Conservation (phyloP, 176 grass and related monocot species). For the Olyra latifolia region DNA sequence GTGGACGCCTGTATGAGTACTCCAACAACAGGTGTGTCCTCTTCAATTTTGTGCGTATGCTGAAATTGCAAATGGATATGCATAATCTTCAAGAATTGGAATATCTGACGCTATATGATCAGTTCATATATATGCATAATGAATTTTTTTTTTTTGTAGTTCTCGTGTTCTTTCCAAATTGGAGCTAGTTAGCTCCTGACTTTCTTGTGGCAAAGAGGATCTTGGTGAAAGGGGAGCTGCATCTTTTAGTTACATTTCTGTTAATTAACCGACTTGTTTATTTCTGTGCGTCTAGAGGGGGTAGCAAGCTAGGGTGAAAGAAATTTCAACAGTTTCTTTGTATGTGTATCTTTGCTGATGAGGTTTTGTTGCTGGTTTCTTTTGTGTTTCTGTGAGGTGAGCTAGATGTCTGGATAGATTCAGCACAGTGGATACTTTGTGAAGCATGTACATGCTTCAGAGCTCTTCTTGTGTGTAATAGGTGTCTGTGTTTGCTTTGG, state of each 20-base stretch:
- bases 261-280: conserved; percentile 47
- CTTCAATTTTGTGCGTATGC: no score
- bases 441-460: conserved; percentile 41
- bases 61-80: not conserved
- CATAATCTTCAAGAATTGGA: not conserved
- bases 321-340: conserved; percentile 45
- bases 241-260: conserved; percentile 27
- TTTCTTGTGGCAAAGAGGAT: conserved; percentile 19
- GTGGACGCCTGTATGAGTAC: conserved; percentile 78
- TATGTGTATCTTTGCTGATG: not conserved
- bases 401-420: conserved; percentile 66
- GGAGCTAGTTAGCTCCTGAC: conserved; percentile 25
- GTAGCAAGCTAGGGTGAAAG: conserved; percentile 21
- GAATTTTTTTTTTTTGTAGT: not conserved
- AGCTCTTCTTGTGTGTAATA: conserved; percentile 34
- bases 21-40: conserved; percentile 60
- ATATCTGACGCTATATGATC: not conserved
- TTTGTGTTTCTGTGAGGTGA: conserved; percentile 42
- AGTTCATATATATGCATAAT: no score
- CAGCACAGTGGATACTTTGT: conserved; percentile 53
- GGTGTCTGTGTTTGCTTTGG: conserved; percentile 40
- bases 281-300: conserved; percentile 24
- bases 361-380: conserved; percentile 36
- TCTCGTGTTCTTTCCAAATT: conserved; percentile 16
- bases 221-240: conserved; percentile 10